Evolutionary conservation across 2,329 filamentous ascomycete genomes (phyloP), one percentile per base, ranked within the genome.

Genomic region (Talaromyces sp.): DNA sequence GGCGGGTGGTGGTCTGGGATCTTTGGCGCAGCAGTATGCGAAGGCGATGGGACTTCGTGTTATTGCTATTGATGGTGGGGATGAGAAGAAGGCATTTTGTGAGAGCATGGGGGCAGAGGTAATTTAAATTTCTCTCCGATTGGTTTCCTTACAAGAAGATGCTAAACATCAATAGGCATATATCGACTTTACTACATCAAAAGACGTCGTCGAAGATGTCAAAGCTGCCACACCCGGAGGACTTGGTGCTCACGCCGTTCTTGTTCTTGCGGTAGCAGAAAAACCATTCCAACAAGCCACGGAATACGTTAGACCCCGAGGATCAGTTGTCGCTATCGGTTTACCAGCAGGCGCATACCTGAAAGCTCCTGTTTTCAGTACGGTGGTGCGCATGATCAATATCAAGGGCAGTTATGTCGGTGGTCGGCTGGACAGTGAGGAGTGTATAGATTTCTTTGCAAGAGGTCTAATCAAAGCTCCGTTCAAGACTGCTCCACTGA

Each of bases 331-430:
- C 68, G 94, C 91, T 80, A 95, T 98, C 73, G 94, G 93, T 74
- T 83, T 97, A 31, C 94, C 94, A 5, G 89, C 91, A 43, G 84
- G 88, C 68, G 93, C 93, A 2, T 90, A 84, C 78, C 85, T 97
- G 69, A 86, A 86, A 71, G 93, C 93, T 1, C 91, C 92, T 45
- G 93, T 97, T 63, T 97, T 97, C 77, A 89, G 93, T 75, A 92
- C 90, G 8, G 94, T 97, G 68, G 84, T 94, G 74, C 85, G 89
- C 80, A 97, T 97, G 92, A 88, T 97, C 82, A 88, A 80, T 72
- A 97, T 98, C 84, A 91, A 91, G 83, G 93, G 93, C 67, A 92
- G 88, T 72, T 97, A 97, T 76, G 94, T 98, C 70, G 94, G 94
- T 65, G 97, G 96, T 83, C 87, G 94, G 70, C 88, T 90, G 76